Evolutionary conservation across 768 basidiomycete species (phyloP).

Genomic region (Sarcodon sp.): DNA sequence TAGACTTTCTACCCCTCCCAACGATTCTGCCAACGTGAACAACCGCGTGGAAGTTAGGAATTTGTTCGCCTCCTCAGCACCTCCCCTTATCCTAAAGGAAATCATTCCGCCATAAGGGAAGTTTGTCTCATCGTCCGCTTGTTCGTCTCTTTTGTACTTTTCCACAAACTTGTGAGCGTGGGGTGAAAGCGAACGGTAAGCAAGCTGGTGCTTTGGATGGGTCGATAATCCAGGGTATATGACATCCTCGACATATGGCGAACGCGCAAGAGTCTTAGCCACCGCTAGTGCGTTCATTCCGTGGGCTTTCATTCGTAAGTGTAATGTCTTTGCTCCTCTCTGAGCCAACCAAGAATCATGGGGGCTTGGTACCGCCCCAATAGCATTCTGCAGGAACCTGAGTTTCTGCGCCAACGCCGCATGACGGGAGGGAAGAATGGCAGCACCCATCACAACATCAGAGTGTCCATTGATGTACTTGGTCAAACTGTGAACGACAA

Average conservation of each 20-base stretch:
- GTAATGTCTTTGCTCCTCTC: slow-evolving; percentile 85
- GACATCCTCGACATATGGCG: slow-evolving; percentile 60
- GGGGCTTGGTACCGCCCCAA: slow-evolving; percentile 73
- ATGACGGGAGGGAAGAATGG: slow-evolving; percentile 54
- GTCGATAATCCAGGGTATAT: slow-evolving; percentile 74
- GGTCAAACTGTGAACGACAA: slow-evolving; percentile 73
- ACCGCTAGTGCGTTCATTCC: slow-evolving; percentile 73
- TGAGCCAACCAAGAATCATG: slow-evolving; percentile 88
- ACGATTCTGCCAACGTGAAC: slow-evolving; percentile 75
- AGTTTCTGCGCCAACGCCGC: slow-evolving; percentile 37
- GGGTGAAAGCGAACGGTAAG: slow-evolving; percentile 47
- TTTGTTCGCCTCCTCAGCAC: slow-evolving; percentile 37
- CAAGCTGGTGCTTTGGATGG: slow-evolving; percentile 54
- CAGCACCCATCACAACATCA: slow-evolving; percentile 83
- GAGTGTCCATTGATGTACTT: slow-evolving; percentile 95
- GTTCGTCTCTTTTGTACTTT: slow-evolving; percentile 16
- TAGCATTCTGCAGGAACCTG: slow-evolving; percentile 84
- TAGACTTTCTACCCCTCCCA: slow-evolving; percentile 89
- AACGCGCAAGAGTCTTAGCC: slow-evolving; percentile 44
- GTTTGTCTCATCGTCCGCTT: slow-evolving; percentile 26
- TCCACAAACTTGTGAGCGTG: slow-evolving; percentile 60
- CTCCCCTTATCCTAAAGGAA: slow-evolving; percentile 48
- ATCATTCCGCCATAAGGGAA: slow-evolving; percentile 93
- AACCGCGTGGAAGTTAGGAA: slow-evolving; percentile 57
- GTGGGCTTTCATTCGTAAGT: slow-evolving; percentile 78